Percentiles rank a stretch among this genome's conserved stretches.
phyloP scores from a whole-genome alignment of 352 stramenopile genomes.

The Globisporangium recalcitrans region DNA sequence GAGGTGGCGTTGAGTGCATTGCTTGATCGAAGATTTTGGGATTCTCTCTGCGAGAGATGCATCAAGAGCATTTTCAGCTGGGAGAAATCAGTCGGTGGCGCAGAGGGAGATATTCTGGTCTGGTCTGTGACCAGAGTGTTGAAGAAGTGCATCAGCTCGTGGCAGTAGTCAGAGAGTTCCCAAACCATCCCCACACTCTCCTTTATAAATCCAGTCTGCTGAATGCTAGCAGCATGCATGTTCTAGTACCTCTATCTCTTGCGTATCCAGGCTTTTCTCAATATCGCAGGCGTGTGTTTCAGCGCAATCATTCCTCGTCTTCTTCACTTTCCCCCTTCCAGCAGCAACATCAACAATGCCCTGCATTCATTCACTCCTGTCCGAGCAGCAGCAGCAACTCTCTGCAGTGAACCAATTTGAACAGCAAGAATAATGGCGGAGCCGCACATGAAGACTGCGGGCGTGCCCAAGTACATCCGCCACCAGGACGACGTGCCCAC shows the following conservation, averaged over 20 bases:
- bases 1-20: too few relatives aligned
- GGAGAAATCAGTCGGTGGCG: constrained; percentile 7
- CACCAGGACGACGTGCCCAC: constrained; percentile 69
- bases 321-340: background rate
- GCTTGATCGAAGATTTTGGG: too few relatives aligned
- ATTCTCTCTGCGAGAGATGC: too few relatives aligned
- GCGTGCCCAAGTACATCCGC: constrained; percentile 66
- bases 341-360: constrained; percentile 1
- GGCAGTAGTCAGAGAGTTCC: background rate
- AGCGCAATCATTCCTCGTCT: background rate
- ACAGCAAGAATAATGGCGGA: constrained; percentile 45
- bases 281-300: background rate
- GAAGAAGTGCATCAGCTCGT: background rate
- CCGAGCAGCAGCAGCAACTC: background rate
- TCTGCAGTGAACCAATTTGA: too few relatives aligned
- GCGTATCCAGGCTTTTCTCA: background rate
- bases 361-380: background rate
- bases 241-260: background rate
- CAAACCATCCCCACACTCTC: background rate
- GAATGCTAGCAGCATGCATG: too few relatives aligned
- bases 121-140: constrained; percentile 1
- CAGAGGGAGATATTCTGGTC: background rate
- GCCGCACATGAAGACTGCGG: constrained; percentile 83
- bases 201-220: background rate
- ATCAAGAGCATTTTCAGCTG: too few relatives aligned